Conservation (phyloP, 768 basidiomycete species). For the Ramaria rubella region DNA sequence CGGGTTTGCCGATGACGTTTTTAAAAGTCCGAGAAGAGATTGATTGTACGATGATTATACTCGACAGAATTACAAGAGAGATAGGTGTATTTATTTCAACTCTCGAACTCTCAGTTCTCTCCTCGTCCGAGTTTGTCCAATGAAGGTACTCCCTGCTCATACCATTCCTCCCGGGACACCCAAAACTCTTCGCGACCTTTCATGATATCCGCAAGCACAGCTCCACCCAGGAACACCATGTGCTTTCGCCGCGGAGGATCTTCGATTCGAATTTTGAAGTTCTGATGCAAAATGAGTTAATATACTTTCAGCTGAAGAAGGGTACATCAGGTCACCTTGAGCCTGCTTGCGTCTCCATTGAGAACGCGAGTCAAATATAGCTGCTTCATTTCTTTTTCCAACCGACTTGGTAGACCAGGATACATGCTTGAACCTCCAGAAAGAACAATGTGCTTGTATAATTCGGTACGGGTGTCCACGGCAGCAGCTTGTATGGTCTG, state of each 20-base stretch:
- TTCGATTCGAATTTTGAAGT: constrained; percentile 99
- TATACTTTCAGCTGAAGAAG: not conserved
- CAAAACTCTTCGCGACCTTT: constrained; percentile 91
- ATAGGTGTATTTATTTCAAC: not conserved
- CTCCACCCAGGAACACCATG: constrained; percentile 99
- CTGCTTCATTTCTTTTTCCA: constrained; percentile 99
- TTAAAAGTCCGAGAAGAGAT: not conserved
- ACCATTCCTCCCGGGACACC: constrained; percentile 93
- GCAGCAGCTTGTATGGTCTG: constrained; percentile 90
- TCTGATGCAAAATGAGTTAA: constrained; percentile 42
- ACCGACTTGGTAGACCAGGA: constrained; percentile 89
- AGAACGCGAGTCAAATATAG: constrained; percentile 92
- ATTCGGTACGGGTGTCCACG: constrained; percentile 79
- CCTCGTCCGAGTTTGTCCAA: constrained; percentile 82
- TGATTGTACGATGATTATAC: not conserved
- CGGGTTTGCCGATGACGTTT: not conserved
- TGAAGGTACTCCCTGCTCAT: constrained; percentile 76
- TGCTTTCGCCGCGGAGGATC: constrained; percentile 97
- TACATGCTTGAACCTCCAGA: constrained; percentile 99
- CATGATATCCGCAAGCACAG: constrained; percentile 99
- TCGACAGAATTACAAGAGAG: not conserved
- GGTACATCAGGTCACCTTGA: constrained; percentile 55
- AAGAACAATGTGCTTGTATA: constrained; percentile 97
- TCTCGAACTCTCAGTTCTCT: constrained; percentile 5
- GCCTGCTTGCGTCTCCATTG: constrained; percentile 68